Evolutionary conservation across 2,329 filamentous ascomycete genomes (phyloP), one percentile per base, ranked within the genome.

Genomic region (Claviceps sp.): DNA sequence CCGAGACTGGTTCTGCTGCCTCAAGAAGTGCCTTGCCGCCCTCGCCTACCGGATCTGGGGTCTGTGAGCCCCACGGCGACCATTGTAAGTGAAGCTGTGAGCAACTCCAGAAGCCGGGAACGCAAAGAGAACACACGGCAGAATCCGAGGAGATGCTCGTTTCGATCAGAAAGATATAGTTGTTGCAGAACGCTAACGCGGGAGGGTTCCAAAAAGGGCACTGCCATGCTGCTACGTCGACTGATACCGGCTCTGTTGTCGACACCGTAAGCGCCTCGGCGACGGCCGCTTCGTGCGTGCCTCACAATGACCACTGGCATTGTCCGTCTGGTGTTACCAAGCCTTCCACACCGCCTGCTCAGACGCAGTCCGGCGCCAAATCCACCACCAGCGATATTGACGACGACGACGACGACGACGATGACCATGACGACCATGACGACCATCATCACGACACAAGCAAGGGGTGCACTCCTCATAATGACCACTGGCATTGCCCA

Each of bases 301-400:
- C 54, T 45, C 55, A 57, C 46, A 24, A 30, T 3, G 54, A 56
- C 50, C 56, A 57, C 54, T 56, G 54, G 54, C 56, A 55, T 45
- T 55, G 54, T 40, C 50, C 51, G 2, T 22, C 47, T 19, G 56
- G 54, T 4, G 50, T 55, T 4, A 41, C 56, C 6, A 26, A 54
- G 51, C 56, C 55, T 16, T 40, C 55, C 37, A 51, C 50, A 3
- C 53, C 55, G 26, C 55, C 55, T 22, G 46, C 54, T 39, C 48
- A 53, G 48, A 50, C 34, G 17, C 47, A 47, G 43, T 22, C 41
- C 17, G 34, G 40, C n/a, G 42, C 42, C 48, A 51, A 26, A 24
- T 17, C 50, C 17, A 40, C 50, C 16, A 26, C 47, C 50, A 47
- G 40, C 46, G 43, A 34, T 24, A 30, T 7, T 24, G 43, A 10